These are phyloP conservation scores for Bjerkandera adusta DNA, from an alignment of 1,284 basidiomycete species.

Conservation along the genomic window DNA sequence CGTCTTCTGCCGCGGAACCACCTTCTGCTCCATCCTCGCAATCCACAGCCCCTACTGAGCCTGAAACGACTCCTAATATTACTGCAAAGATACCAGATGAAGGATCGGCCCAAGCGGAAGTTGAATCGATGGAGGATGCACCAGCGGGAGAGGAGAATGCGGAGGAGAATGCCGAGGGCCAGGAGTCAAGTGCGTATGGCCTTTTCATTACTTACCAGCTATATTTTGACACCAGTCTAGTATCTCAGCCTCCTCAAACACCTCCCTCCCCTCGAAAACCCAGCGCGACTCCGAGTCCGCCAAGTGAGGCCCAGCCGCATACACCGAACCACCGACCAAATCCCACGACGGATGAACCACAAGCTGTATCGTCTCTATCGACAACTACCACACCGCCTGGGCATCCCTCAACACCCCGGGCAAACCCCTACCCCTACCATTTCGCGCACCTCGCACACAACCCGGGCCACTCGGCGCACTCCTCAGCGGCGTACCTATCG, in stretches of 20 bases:
- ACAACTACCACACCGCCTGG: not conserved
- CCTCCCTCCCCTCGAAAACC: too few species aligned
- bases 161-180: too few species aligned
- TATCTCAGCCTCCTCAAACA: too few species aligned
- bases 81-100: not conserved
- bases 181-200: too few species aligned
- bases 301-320: not conserved
- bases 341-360: not conserved
- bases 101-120: not conserved
- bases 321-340: not conserved
- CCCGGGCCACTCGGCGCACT: too few species aligned
- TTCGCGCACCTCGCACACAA: too few species aligned
- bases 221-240: too few species aligned
- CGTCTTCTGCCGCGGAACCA: not conserved
- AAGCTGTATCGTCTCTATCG: not conserved
- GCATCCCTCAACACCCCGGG: not conserved
- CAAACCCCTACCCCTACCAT: too few species aligned
- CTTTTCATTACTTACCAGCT: too few species aligned
- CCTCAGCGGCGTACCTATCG: slow-evolving; percentile 6
- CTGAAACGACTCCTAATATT: not conserved
- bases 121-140: too few species aligned
- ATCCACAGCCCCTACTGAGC: not conserved
- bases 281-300: too few species aligned
- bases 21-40: not conserved
- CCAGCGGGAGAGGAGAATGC: too few species aligned